A percentile compares a stretch with the other conserved stretches of the same genome.
Conservation (phyloP, 2,329 filamentous ascomycete species). For the Chalaropsis ovoidea region DNA sequence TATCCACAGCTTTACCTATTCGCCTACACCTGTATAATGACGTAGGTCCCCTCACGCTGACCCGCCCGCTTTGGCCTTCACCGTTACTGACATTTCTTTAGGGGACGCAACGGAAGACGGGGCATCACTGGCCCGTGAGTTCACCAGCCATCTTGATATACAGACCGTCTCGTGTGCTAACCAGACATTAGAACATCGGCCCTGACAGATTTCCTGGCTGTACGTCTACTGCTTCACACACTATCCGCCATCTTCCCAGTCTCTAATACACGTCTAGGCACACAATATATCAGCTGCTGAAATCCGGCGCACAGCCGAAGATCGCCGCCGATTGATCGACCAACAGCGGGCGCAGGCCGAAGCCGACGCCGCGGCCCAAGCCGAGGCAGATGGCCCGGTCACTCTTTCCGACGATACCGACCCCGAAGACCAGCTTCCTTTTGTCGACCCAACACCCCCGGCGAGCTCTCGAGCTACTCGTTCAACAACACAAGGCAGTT, state of each 20-base stretch:
- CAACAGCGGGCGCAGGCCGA: conserved; percentile 29
- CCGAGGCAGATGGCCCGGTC: not conserved
- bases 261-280: conserved; percentile 37
- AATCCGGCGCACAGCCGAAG: conserved; percentile 43
- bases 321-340: conserved; percentile 36
- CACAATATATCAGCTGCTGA: conserved; percentile 59
- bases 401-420: not conserved
- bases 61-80: not conserved
- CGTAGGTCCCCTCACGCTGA: not conserved
- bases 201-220: conserved; percentile 45
- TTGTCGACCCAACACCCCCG: not conserved
- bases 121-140: conserved; percentile 24
- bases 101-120: conserved; percentile 1
- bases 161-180: conserved; percentile 25
- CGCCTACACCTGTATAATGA: not conserved
- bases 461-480: not conserved
- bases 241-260: not conserved
- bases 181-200: conserved; percentile 39
- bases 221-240: conserved; percentile 28
- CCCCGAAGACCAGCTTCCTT: not conserved
- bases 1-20: too few relatives aligned
- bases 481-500: not conserved
- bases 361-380: not conserved
- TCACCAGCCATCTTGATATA: conserved; percentile 46
- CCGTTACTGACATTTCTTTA: not conserved